phyloP scores from a whole-genome alignment of 441 rosid genomes.

The Gossypium gossypioides region DNA sequence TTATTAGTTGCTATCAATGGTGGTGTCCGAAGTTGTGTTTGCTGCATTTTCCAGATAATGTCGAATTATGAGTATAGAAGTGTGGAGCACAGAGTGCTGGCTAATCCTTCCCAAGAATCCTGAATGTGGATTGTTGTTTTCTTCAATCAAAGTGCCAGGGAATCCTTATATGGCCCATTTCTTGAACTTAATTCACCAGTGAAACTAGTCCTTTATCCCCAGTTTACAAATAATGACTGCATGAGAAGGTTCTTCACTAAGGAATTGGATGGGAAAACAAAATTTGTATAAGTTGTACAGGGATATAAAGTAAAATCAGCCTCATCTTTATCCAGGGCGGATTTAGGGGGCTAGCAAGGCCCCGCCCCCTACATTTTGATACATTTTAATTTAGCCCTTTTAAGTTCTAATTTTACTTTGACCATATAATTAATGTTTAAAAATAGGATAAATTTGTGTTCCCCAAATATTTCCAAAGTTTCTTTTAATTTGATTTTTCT shows the following conservation, averaged over 20 bases:
- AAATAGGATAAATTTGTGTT: too few species aligned
- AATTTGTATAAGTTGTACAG: constrained; percentile 22
- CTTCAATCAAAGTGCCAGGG: constrained; percentile 28
- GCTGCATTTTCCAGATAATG: constrained; percentile 27
- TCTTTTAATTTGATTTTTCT: too few species aligned
- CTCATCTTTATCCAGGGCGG: too few species aligned
- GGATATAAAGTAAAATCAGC: background rate
- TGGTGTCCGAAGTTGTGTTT: background rate
- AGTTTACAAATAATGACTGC: constrained; percentile 24
- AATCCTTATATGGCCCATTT: constrained; percentile 26
- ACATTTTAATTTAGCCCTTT: too few species aligned
- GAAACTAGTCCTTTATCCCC: constrained; percentile 29
- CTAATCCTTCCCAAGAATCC: constrained; percentile 29
- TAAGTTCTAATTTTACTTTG: too few species aligned
- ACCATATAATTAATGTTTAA: too few species aligned
- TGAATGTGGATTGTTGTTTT: constrained; percentile 30
- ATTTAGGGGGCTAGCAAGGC: too few species aligned
- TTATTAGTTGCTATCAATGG: too few species aligned
- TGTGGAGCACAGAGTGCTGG: constrained; percentile 44
- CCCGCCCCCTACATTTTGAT: too few species aligned
- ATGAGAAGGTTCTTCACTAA: constrained; percentile 29
- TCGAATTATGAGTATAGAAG: constrained; percentile 46
- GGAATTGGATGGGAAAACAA: constrained; percentile 35
- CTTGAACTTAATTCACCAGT: constrained; percentile 25
- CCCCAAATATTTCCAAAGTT: too few species aligned